Percentiles rank a stretch among this genome's conserved stretches.
These are phyloP conservation scores for Termitomyces sp. DNA, from an alignment of 1,284 basidiomycete genomes.

Conservation along the genomic window DNA sequence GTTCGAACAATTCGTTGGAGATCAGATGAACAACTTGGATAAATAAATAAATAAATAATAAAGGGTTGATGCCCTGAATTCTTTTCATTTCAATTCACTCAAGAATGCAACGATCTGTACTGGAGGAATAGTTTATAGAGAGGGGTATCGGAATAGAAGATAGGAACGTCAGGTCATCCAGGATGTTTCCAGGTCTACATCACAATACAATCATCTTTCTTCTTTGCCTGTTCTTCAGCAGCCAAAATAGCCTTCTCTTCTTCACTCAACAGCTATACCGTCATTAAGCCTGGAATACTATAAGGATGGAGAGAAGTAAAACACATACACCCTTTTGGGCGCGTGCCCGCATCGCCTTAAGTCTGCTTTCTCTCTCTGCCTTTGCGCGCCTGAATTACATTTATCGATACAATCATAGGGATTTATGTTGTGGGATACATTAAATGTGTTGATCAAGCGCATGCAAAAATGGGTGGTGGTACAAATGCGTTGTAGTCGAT, in stretches of 20 bases:
- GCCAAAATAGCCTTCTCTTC: constrained; percentile 61
- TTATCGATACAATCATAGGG: constrained; percentile 17
- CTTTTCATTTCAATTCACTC: background rate
- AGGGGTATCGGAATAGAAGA: background rate
- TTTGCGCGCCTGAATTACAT: constrained; percentile 51
- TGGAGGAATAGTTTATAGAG: background rate
- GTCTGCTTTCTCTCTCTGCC: constrained; percentile 61
- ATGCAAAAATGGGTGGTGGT: constrained; percentile 59
- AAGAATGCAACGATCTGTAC: background rate
- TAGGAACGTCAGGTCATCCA: background rate
- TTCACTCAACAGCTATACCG: constrained; percentile 42
- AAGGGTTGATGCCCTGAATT: background rate
- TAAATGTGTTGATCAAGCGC: constrained; percentile 38
- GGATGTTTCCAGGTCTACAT: constrained; percentile 39
- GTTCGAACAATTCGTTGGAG: constrained; percentile 11
- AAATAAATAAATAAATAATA: no score
- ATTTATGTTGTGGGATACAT: constrained; percentile 8
- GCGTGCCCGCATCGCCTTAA: constrained; percentile 62
- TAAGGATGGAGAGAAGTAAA: background rate
- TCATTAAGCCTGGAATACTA: background rate
- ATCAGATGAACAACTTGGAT: constrained; percentile 10
- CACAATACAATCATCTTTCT: constrained; percentile 50
- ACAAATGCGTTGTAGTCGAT: constrained; percentile 47
- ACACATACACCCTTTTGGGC: constrained; percentile 63
- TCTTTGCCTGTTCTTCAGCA: constrained; percentile 33